Base-by-base conservation (phyloP, 495 filamentous ascomycete genomes). In the Xylaria acuta region DNA sequence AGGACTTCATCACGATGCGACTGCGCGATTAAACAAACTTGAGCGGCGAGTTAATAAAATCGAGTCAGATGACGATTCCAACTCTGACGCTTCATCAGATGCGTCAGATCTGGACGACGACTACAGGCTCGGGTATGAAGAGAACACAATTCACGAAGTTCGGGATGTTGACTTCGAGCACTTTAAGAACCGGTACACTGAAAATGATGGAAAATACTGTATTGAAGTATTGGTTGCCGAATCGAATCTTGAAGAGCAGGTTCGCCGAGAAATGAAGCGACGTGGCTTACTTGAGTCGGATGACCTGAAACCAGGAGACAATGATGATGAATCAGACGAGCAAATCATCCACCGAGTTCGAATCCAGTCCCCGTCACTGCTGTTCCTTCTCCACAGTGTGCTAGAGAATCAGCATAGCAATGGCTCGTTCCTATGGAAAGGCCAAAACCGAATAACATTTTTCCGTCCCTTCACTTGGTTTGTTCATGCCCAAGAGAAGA, bases 131-230 rank as follows among this genome's bases (percentile, higher is more conserved):
- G 49, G 49, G 7, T 53, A 27, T 9, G 49, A 53, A 27, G 49
- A 53, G 22, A 53, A 53, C 7, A 7, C 6, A 27, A 27, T 53
- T 8, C 49, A 53, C 30, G 18, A 64, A 25, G 74, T 73, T 2
- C 25, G 34, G 0, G 63, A 66, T 14, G 56, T 62, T 30, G 56
- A 74, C 53, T 74, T 73, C 64, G 59, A 71, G 54, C 70, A 76
- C 38, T 79, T 75, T 64, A 77, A 78, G 41, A 79, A 79, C 53
- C 65, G 71, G 16, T 79, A 74, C 70, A 43, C 51, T 14, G 47
- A 47, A 7, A 49, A 45, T 1, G 70, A 76, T 0, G 53, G 63
- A 8, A 22, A 45, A 1, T 70, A 75, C 47, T 65, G 64, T 25
- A 72, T 79, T 25, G 76, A 79, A 18, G 77, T 75, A 11, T 70